Conservation (phyloP, 352 stramenopile genomes). For the Pythium myriotylum region DNA sequence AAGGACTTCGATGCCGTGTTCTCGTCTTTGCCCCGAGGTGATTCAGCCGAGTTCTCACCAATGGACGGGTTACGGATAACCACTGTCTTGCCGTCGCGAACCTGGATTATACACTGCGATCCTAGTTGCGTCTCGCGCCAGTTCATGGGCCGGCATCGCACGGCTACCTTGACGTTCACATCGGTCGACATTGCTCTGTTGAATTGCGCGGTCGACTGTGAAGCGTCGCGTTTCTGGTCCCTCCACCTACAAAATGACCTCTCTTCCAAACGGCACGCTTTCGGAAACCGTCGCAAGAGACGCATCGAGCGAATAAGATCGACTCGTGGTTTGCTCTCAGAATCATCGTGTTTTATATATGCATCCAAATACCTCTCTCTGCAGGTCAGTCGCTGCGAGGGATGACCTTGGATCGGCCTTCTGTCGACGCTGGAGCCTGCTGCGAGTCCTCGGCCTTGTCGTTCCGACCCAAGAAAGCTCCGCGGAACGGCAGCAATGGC, state of each 20-base stretch:
- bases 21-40: conserved; percentile 13
- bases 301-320: too few relatives aligned
- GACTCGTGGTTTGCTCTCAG: too few relatives aligned
- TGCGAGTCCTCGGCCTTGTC: neutral
- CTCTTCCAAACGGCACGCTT: too few relatives aligned
- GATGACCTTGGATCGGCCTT: conserved; percentile 37
- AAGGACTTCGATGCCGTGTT: conserved; percentile 55
- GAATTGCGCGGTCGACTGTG: neutral
- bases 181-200: conserved; percentile 49
- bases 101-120: conserved; percentile 50
- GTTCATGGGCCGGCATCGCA: conserved; percentile 88
- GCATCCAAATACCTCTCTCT: neutral
- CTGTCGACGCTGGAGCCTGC: conserved; percentile 12
- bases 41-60: conserved; percentile 16
- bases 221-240: neutral
- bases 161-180: conserved; percentile 90
- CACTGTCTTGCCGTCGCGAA: conserved; percentile 59
- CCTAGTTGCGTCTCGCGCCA: conserved; percentile 72
- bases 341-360: too few relatives aligned
- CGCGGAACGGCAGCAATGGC: conserved; percentile 73
- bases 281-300: too few relatives aligned
- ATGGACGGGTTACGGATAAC: conserved; percentile 43
- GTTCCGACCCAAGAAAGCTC: conserved; percentile 41
- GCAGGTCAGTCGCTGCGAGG: conserved; percentile 20
- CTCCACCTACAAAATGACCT: too few relatives aligned